Conservation (phyloP, 2,329 filamentous ascomycete genomes). For the Microascus cirrosus region DNA sequence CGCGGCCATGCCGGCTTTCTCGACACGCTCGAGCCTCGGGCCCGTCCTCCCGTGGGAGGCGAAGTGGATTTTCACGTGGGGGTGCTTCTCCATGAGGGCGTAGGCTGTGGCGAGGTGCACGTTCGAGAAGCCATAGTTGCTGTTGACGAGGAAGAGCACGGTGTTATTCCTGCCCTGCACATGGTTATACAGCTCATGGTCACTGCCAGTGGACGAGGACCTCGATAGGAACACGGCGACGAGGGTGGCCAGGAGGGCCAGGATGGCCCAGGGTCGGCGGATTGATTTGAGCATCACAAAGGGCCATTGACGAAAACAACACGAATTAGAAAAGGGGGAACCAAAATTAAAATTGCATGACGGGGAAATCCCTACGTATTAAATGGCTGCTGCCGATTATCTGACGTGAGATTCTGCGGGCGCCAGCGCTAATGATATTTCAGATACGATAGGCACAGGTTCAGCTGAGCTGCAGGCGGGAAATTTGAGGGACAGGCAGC, state of each 20-base stretch:
- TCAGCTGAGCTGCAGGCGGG: too few relatives aligned
- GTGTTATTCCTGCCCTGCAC: slow-evolving; percentile 15
- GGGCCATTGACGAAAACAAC: not conserved
- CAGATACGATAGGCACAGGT: too few relatives aligned
- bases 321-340: too few relatives aligned
- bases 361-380: too few relatives aligned
- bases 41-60: slow-evolving; percentile 16
- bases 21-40: not conserved
- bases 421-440: too few relatives aligned
- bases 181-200: not conserved
- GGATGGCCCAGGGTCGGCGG: not conserved
- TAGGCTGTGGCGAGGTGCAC: slow-evolving; percentile 22
- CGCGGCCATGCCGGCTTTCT: not conserved
- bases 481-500: too few relatives aligned
- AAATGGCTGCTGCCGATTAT: too few relatives aligned
- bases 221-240: not conserved
- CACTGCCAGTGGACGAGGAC: not conserved
- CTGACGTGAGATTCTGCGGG: too few relatives aligned
- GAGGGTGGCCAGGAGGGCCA: not conserved
- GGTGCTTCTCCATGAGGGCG: slow-evolving; percentile 19
- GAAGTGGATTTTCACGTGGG: slow-evolving; percentile 20
- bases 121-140: slow-evolving; percentile 22
- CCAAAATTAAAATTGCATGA: too few relatives aligned
- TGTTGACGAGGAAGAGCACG: slow-evolving; percentile 20
- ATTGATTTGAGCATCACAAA: not conserved